These are phyloP conservation scores for Wickerhamiella spandovensis DNA, from an alignment of 805 yeast species.

Conservation along the genomic window DNA sequence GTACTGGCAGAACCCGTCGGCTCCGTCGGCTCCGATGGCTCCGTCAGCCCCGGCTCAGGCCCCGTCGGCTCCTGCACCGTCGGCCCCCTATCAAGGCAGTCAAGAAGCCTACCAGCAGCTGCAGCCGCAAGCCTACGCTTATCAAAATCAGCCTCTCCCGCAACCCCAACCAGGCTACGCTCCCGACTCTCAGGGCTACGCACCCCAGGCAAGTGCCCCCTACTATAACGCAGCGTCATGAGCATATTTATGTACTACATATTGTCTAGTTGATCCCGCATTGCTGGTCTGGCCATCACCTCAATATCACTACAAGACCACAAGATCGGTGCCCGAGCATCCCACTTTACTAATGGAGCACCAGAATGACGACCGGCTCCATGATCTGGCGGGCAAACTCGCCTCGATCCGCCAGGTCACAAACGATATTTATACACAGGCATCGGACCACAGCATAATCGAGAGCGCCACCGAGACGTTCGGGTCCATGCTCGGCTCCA, in stretches of 20 bases:
- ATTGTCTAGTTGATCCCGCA: neutral
- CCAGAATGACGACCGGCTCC: conserved; percentile 50
- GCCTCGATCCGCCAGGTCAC: conserved; percentile 53
- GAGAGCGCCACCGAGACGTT: conserved; percentile 39
- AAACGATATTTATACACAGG: conserved; percentile 52
- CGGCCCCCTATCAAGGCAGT: neutral
- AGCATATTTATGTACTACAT: neutral
- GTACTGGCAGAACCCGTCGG: neutral
- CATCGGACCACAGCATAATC: conserved; percentile 34
- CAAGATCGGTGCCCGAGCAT: too few relatives aligned
- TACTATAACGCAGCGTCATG: neutral
- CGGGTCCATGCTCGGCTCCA: conserved; percentile 32
- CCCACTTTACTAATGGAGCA: conserved; percentile 14
- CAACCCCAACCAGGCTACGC: neutral
- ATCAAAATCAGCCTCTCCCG: neutral
- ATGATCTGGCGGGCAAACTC: conserved; percentile 50
- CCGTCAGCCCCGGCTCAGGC: neutral
- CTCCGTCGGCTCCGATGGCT: neutral
- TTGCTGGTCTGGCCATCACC: too few relatives aligned
- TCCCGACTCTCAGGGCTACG: neutral
- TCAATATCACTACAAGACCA: too few relatives aligned
- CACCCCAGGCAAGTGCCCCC: neutral
- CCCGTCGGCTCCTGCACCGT: neutral
- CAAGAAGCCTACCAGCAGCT: too few relatives aligned
- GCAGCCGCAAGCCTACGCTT: neutral